Percentiles rank a stretch among this genome's conserved stretches.
phyloP scores from a whole-genome alignment of 2,329 filamentous ascomycete species.

The Didymella glomerata region DNA sequence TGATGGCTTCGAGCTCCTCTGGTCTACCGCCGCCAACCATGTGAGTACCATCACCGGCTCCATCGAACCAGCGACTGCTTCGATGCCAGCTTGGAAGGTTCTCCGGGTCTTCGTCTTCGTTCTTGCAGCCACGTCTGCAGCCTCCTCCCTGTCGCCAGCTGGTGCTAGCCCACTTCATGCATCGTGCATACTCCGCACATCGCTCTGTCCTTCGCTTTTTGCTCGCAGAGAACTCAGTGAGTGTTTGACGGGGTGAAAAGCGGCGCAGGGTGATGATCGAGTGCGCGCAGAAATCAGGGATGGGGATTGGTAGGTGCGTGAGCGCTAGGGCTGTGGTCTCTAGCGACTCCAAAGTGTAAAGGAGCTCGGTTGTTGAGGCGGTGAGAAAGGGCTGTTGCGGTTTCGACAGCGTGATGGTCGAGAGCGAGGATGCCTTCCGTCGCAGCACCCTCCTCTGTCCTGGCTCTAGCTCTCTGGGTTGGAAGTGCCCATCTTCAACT shows the following conservation, averaged over 20 bases:
- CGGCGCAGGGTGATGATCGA: slow-evolving; percentile 43
- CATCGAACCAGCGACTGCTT: slow-evolving; percentile 44
- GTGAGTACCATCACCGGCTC: slow-evolving; percentile 38
- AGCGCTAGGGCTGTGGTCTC: slow-evolving; percentile 44
- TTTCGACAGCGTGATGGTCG: slow-evolving; percentile 16
- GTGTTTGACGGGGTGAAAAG: slow-evolving; percentile 35
- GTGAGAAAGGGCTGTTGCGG: slow-evolving; percentile 33
- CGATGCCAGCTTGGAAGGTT: slow-evolving; percentile 48
- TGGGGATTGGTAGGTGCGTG: slow-evolving; percentile 34
- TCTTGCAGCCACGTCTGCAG: slow-evolving; percentile 43
- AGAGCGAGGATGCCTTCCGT: slow-evolving; percentile 32
- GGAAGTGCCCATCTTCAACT: slow-evolving; percentile 5
- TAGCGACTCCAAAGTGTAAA: slow-evolving; percentile 46
- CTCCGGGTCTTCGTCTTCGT: slow-evolving; percentile 46
- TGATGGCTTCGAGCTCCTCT: slow-evolving; percentile 22
- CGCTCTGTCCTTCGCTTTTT: slow-evolving; percentile 33
- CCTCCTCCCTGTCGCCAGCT: slow-evolving; percentile 44
- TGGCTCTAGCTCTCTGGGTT: slow-evolving; percentile 10
- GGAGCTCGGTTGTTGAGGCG: slow-evolving; percentile 31
- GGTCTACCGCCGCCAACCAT: slow-evolving; percentile 42
- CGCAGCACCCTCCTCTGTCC: slow-evolving; percentile 26
- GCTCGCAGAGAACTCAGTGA: slow-evolving; percentile 32
- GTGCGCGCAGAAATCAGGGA: slow-evolving; percentile 45
- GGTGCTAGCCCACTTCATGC: slow-evolving; percentile 46
- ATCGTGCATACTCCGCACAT: slow-evolving; percentile 46